phyloP scores from a whole-genome alignment of 345 rosid genomes.

The Sisymbrium altissimum region DNA sequence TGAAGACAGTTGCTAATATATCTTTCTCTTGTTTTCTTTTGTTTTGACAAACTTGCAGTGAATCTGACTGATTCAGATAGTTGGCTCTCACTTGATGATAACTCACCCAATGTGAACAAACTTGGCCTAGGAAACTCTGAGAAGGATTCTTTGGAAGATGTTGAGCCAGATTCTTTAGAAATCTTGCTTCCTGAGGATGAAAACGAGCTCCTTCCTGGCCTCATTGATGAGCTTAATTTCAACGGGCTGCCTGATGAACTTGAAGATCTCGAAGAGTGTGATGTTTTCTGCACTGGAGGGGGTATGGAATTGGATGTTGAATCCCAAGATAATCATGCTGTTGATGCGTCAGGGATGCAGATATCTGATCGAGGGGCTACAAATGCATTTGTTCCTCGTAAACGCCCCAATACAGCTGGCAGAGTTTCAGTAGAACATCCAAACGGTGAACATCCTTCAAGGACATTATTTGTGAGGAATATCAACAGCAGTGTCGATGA shows the following conservation, averaged over 20 bases:
- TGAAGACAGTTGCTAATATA: slow-evolving; percentile 2
- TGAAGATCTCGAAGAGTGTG: slow-evolving; percentile 84
- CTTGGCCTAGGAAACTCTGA: slow-evolving; percentile 44
- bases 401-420: slow-evolving; percentile 58
- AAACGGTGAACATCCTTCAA: slow-evolving; percentile 94
- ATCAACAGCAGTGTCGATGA: slow-evolving; percentile 95
- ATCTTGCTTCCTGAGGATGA: slow-evolving; percentile 75
- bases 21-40: neutral
- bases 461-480: slow-evolving; percentile 90
- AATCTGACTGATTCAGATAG: slow-evolving; percentile 51
- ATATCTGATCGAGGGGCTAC: slow-evolving; percentile 51
- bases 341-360: slow-evolving; percentile 47
- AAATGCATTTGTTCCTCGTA: slow-evolving; percentile 41
- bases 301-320: slow-evolving; percentile 86
- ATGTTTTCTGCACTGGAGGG: slow-evolving; percentile 79
- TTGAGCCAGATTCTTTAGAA: slow-evolving; percentile 49
- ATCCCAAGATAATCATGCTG: slow-evolving; percentile 46
- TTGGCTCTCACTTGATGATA: slow-evolving; percentile 48
- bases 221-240: slow-evolving; percentile 72
- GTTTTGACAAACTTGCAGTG: slow-evolving; percentile 47
- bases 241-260: slow-evolving; percentile 53
- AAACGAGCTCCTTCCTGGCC: slow-evolving; percentile 83
- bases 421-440: slow-evolving; percentile 90
- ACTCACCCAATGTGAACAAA: slow-evolving; percentile 45
- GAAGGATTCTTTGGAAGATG: slow-evolving; percentile 49